Base-by-base conservation (phyloP, 164 flowering plant genomes). In the Vitis riparia region DNA sequence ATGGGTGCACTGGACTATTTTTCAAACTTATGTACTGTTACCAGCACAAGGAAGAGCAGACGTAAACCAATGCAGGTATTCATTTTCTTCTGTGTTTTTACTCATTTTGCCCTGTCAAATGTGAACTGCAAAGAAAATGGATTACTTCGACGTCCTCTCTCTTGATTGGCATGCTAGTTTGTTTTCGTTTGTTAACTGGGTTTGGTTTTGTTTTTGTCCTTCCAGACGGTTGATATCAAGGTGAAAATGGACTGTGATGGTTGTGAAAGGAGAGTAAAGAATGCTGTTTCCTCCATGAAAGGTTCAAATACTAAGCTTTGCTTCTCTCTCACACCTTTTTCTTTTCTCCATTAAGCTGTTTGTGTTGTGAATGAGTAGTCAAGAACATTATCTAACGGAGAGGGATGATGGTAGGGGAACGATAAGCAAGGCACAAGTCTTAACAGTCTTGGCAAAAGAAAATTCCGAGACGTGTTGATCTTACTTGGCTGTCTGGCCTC, bases 1-100 rank as follows among this genome's bases (percentile, higher is more conserved):
- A 84, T 84, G 87, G 87, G 87, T 13, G 75, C 75, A 14, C 74
- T 84, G 9, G 85, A 81, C 44, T 78, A 77, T 58, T 63, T 81
- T 17, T 71, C 84, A 13, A 79, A 84, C 49, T 52, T 75, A 8
- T 77, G 71, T 66, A 16, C 72, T 5, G 71, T 68, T 55, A 11
- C 71, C 65, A 78, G 51, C 29, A 62, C 62, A 32, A 71, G 77
- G 66, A 84, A 76, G 80, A 78, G 71, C 56, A 76, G 78, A 19
- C 68, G 82, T 8, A 84, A 79, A 63, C 71, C 80, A 59, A 79
- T 79, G 83, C 85, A 79, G 87, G 87, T 83, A 66, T 14, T 12
- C 27, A 19, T 50, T 58, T 12, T 48, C n/a, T 16, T 37, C 27
- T 32, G 7, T 2, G 11, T 9, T 19, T 37, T 59, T 19, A 6